Evolutionary conservation across 2,329 filamentous ascomycete species (phyloP).

Genomic region (Magnaporthiopsis rhizophila): DNA sequence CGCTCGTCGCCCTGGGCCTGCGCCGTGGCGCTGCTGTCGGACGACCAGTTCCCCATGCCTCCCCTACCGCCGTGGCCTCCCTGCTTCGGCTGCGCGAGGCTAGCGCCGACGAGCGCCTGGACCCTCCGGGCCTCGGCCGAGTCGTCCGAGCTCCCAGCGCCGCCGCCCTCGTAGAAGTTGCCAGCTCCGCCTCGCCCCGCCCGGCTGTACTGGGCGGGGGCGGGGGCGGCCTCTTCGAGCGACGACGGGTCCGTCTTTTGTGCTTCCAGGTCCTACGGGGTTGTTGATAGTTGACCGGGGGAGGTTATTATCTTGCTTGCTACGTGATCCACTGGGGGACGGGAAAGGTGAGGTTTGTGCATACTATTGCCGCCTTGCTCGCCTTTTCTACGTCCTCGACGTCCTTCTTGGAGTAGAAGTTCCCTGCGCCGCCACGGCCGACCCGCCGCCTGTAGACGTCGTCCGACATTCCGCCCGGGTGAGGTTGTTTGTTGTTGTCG

Average conservation of each 20-base stretch:
- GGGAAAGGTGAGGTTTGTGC: background rate
- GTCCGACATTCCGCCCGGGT: conserved; percentile 20
- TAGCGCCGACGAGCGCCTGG: conserved; percentile 25
- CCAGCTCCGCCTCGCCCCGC: conserved; percentile 55
- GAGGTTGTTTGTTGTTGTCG: no score
- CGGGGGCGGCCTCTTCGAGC: conserved; percentile 10
- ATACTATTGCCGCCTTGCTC: background rate
- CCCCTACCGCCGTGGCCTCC: conserved; percentile 37
- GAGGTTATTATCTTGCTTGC: background rate
- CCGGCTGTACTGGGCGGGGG: conserved; percentile 25
- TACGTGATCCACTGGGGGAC: background rate
- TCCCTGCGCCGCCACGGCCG: conserved; percentile 58
- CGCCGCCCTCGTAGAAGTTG: conserved; percentile 40
- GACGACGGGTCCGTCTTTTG: conserved; percentile 21
- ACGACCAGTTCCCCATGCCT: conserved; percentile 48
- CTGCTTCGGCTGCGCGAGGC: conserved; percentile 14
- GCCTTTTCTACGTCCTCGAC: conserved; percentile 32
- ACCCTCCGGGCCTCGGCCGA: conserved; percentile 24
- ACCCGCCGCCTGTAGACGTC: conserved; percentile 40
- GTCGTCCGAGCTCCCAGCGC: conserved; percentile 12
- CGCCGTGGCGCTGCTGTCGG: conserved; percentile 10
- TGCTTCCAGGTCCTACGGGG: conserved; percentile 27
- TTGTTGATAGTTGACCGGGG: no score
- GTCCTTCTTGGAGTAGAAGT: conserved; percentile 48
- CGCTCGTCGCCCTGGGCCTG: conserved; percentile 22